Evolutionary conservation across 2,329 filamentous ascomycete species (phyloP), one percentile per base, ranked within the genome.

Genomic region (Colletotrichum navitas): DNA sequence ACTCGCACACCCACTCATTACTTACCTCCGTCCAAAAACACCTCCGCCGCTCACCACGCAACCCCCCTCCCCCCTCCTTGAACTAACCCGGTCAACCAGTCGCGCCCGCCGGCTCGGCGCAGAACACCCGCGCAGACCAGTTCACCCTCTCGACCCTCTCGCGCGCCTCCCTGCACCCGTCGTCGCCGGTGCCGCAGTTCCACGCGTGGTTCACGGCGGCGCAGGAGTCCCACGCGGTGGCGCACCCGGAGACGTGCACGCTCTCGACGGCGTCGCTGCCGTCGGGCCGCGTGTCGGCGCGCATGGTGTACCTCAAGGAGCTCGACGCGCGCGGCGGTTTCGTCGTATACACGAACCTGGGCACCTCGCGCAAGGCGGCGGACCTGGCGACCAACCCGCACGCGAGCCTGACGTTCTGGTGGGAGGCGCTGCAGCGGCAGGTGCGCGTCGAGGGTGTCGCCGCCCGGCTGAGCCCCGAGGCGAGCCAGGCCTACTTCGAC

Each of bases 251-350:
- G 82, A 93, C 96, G 1, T 94, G 94, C 78, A 94, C 92, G 1
- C 86, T 99, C 1, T 92, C 94, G 4, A 99, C 96, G 0, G 94
- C 95, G 0, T 85, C 87, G 32, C 87, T 98, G 5, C 95, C 95
- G 1, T 93, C 90, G 0, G 96, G 96, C 72, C 91, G 93, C 58
- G 93, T 98, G 26, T 94, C 91, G 58, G 91, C 93, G 4, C 93
- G 96, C 71, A 88, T 94, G 76, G 94, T 99, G 47, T 99, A 98
- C 83, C 88, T 99, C 75, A 99, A 99, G 83, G 96, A 98, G 85
- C 90, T 98, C 32, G 95, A 98, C 81, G 82, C 85, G 65, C 77
- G 81, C 6, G 82, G 80, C 26, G 94, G 95, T 21, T 99, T 97
- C 82, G 94, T 98, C 54, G 87, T 99, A 60, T 99, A 98, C 86